Conservation (phyloP, 257 asterid species). For the Primulina huaijiensis region DNA sequence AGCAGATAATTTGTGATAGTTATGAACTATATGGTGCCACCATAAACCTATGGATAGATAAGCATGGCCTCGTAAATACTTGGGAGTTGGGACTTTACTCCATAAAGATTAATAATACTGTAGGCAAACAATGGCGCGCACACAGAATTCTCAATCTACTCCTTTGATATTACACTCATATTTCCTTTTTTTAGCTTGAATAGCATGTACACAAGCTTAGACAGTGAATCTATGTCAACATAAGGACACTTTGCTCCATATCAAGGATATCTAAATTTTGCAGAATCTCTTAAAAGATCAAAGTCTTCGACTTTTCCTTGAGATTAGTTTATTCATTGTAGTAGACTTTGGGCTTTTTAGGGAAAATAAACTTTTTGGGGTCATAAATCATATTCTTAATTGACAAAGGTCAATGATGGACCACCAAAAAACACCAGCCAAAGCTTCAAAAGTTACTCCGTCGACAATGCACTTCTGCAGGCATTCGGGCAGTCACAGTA, state of each 20-base stretch:
- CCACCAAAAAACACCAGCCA: neutral
- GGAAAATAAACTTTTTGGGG: neutral
- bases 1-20: neutral
- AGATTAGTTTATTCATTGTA: neutral
- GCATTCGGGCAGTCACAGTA: neutral
- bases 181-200: no score
- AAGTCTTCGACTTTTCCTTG: neutral
- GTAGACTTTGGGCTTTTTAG: neutral
- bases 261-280: neutral
- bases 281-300: neutral
- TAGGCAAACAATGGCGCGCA: neutral
- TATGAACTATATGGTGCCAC: neutral
- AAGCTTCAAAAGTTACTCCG: neutral
- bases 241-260: neutral
- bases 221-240: neutral
- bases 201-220: neutral
- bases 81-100: no score
- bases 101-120: neutral
- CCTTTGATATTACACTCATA: neutral
- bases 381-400: neutral
- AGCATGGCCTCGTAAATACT: neutral
- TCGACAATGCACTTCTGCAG: neutral
- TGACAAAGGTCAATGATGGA: neutral
- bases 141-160: neutral
- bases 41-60: neutral